Conservation (phyloP, 2,329 filamentous ascomycete genomes). For the Lecanosticta acicola region DNA sequence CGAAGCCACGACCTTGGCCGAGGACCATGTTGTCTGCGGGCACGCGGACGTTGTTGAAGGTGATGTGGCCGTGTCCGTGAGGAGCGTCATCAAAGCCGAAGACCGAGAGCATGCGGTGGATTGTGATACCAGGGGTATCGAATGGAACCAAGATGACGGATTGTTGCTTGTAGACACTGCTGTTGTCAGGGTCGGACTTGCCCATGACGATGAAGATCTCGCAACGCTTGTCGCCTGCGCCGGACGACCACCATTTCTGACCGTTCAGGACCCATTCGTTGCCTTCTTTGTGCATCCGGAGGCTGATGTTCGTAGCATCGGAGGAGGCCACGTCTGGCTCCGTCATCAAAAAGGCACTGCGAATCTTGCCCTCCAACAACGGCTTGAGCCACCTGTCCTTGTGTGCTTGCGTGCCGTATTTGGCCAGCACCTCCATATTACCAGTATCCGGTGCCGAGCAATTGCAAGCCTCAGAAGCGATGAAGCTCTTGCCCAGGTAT, state of each 20-base stretch:
- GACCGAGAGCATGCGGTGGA: conserved; percentile 87
- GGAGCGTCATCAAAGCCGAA: conserved; percentile 98
- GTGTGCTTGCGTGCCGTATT: conserved; percentile 47
- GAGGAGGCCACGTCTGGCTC: conserved; percentile 47
- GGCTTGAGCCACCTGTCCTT: conserved; percentile 48
- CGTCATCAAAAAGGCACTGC: conserved; percentile 44
- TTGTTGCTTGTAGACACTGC: conserved; percentile 79
- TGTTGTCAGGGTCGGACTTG: conserved; percentile 73
- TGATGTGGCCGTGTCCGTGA: conserved; percentile 91
- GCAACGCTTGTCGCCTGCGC: conserved; percentile 88
- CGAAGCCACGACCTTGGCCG: conserved; percentile 88
- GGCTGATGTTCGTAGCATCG: conserved; percentile 47
- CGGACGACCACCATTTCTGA: conserved; percentile 98
- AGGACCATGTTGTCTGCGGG: conserved; percentile 79
- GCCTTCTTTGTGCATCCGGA: conserved; percentile 76
- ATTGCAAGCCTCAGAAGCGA: conserved; percentile 86
- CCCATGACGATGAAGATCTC: conserved; percentile 95
- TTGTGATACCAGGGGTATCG: conserved; percentile 75
- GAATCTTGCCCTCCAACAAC: conserved; percentile 45
- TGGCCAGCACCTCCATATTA: conserved; percentile 50
- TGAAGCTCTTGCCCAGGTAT: conserved; percentile 77
- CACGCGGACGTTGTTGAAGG: conserved; percentile 83
- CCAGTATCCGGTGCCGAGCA: conserved; percentile 46
- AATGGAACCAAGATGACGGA: conserved; percentile 87
- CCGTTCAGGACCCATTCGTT: conserved; percentile 90